These are phyloP conservation scores for Dicorynia guianensis DNA, from an alignment of 306 rosid genomes.

Conservation along the genomic window DNA sequence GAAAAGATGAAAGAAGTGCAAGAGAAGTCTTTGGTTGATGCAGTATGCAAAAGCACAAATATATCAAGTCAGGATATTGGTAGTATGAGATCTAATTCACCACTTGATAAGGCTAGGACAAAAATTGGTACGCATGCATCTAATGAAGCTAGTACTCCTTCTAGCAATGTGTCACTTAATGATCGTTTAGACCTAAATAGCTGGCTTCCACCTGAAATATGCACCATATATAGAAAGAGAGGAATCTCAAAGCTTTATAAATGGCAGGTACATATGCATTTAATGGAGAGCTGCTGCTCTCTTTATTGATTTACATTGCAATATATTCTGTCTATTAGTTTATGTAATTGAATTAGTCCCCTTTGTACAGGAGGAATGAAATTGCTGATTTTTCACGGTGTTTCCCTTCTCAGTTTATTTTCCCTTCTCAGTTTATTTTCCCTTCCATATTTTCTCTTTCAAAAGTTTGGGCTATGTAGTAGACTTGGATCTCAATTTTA, in stretches of 20 bases:
- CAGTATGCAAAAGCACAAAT: constrained; percentile 40
- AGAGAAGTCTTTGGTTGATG: constrained; percentile 45
- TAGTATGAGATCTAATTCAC: constrained; percentile 53
- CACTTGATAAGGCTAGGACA: constrained; percentile 43
- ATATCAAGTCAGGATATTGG: constrained; percentile 44
- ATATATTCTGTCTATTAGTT: constrained; percentile 6
- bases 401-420: background rate
- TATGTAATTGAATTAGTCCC: background rate
- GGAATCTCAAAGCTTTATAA: constrained; percentile 84
- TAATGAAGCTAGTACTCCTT: constrained; percentile 68
- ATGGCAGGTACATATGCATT: constrained; percentile 80
- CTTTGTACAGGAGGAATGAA: background rate
- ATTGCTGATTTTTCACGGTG: background rate
- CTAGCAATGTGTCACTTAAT: constrained; percentile 59
- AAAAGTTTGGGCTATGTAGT: constrained; percentile 31
- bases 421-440: background rate
- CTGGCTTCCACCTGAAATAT: constrained; percentile 93
- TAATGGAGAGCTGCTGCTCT: constrained; percentile 25
- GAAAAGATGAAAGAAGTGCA: constrained; percentile 46
- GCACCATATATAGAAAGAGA: constrained; percentile 75
- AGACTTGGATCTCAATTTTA: constrained; percentile 29
- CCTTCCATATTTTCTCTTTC: no score
- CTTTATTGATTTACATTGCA: constrained; percentile 14
- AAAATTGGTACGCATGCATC: constrained; percentile 47
- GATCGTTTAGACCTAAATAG: constrained; percentile 63